Percentiles rank a stretch among this genome's conserved stretches.
Conservation (phyloP, 2,329 filamentous ascomycete species). For the Paracoccidioides brasiliensis region DNA sequence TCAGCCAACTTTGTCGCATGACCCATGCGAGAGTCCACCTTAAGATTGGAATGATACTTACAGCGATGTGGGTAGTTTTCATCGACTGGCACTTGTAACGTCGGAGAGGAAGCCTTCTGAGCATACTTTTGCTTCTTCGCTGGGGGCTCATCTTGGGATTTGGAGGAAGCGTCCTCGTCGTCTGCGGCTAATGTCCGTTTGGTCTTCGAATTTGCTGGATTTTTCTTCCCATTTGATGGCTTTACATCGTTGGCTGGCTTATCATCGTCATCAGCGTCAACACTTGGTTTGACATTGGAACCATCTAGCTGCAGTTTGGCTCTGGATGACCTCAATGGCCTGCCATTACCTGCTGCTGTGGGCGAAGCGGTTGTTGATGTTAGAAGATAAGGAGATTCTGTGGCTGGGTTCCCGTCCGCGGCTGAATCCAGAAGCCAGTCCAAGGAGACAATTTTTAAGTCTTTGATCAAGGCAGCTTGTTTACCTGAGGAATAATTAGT, state of each 20-base stretch:
- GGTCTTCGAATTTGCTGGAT: conserved; percentile 14
- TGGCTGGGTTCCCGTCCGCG: conserved; percentile 27
- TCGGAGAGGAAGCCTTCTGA: conserved; percentile 15
- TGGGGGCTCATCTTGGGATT: conserved; percentile 14
- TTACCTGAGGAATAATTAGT: conserved; percentile 15
- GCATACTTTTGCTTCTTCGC: conserved; percentile 32
- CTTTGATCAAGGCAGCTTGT: conserved; percentile 36
- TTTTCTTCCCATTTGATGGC: conserved; percentile 20
- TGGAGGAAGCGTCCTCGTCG: conserved; percentile 14
- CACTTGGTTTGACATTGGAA: not conserved
- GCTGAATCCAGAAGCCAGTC: conserved; percentile 52
- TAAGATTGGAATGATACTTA: conserved; percentile 7
- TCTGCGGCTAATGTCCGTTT: conserved; percentile 15
- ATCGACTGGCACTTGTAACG: conserved; percentile 36
- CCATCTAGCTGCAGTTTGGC: not conserved
- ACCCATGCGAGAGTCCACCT: not conserved
- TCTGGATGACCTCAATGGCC: not conserved
- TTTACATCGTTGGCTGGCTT: conserved; percentile 15
- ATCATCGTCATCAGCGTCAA: not conserved
- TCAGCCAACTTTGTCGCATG: not conserved
- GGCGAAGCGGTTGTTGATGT: conserved; percentile 6
- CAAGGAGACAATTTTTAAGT: conserved; percentile 44
- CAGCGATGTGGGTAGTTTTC: conserved; percentile 26
- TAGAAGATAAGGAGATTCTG: conserved; percentile 28
- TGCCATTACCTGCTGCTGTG: not conserved